Evolutionary conservation across 805 yeast species (phyloP).

Genomic region (Clavispora asparagi): DNA sequence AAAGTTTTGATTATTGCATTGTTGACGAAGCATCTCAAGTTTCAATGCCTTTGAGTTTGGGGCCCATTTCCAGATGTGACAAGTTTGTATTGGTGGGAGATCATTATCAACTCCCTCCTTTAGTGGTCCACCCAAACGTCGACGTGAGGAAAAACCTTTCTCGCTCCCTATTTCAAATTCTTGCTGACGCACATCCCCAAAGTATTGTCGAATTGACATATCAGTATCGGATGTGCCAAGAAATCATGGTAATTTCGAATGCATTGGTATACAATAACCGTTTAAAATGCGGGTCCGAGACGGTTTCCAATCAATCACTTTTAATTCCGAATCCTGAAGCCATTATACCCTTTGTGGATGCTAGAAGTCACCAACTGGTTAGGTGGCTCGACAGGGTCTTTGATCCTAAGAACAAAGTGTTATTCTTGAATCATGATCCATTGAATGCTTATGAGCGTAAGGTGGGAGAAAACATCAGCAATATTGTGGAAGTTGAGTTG

Average conservation of each 20-base stretch:
- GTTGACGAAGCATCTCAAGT: slow-evolving; percentile 97
- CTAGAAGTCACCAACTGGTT: slow-evolving; percentile 2
- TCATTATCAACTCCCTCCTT: slow-evolving; percentile 88
- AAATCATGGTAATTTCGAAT: slow-evolving; percentile 80
- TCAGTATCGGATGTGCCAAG: slow-evolving; percentile 91
- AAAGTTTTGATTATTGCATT: slow-evolving; percentile 82
- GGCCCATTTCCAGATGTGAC: slow-evolving; percentile 75
- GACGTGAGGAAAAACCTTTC: slow-evolving; percentile 66
- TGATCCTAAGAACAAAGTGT: slow-evolving; percentile 52
- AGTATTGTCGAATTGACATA: slow-evolving; percentile 71
- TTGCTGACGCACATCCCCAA: slow-evolving; percentile 69
- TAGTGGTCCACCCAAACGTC: slow-evolving; percentile 56
- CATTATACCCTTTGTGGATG: neutral
- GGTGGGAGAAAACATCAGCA: slow-evolving; percentile 65
- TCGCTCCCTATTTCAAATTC: slow-evolving; percentile 66
- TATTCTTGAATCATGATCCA: slow-evolving; percentile 76
- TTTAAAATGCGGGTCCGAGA: slow-evolving; percentile 66
- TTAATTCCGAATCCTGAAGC: slow-evolving; percentile 38
- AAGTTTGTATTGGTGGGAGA: slow-evolving; percentile 94
- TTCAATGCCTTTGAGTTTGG: slow-evolving; percentile 84
- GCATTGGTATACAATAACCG: slow-evolving; percentile 70
- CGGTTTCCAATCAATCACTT: slow-evolving; percentile 57
- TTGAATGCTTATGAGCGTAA: slow-evolving; percentile 53
- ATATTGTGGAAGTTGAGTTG: slow-evolving; percentile 65
- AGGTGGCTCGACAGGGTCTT: slow-evolving; percentile 58